Percentiles rank a stretch among this genome's conserved stretches.
Evolutionary conservation across 176 grass and related monocot genomes (phyloP).

Genomic region (Zea mays): Zm-B73-REFERENCE-NAM-5.0 NC_050098.1:9275501-9276000

Average conservation of each 20-base stretch:
- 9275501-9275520: slow-evolving; percentile 6
- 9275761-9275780: not conserved
- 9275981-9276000: not conserved
- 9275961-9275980: not conserved
- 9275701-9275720: not conserved
- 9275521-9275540: not conserved
- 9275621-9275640: not conserved
- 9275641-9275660: not conserved
- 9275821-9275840: not conserved
- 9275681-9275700: not conserved
- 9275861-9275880: not conserved
- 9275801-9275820: not conserved
- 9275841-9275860: not conserved
- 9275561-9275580: not conserved
- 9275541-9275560: not conserved
- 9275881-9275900: not conserved
- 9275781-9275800: not conserved
- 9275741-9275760: not conserved
- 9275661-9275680: not conserved
- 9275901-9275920: not conserved
- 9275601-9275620: not conserved
- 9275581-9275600: not conserved
- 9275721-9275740: not conserved
- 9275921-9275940: slow-evolving; percentile 7
- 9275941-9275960: slow-evolving; percentile 1